Percentiles rank a stretch among this genome's conserved stretches.
These are phyloP conservation scores for Stygiomarasmius scandens DNA, from an alignment of 1,284 basidiomycete genomes.

Conservation along the genomic window DNA sequence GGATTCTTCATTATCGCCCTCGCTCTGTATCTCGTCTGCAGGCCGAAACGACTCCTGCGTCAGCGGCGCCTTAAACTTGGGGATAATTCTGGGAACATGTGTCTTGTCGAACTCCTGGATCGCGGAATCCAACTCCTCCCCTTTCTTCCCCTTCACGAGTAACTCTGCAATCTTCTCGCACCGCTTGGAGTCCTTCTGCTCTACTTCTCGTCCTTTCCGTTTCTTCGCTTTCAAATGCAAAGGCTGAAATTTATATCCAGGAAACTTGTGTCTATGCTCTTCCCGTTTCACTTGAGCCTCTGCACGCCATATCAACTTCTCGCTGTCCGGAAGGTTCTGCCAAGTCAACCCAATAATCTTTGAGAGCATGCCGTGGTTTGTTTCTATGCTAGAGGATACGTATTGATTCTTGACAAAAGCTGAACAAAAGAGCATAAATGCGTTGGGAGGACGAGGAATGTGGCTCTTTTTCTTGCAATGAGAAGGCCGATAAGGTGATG, in stretches of 20 bases:
- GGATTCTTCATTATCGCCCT: too few species aligned
- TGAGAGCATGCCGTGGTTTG: slow-evolving; percentile 77
- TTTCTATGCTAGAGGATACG: slow-evolving; percentile 76
- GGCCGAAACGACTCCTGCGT: slow-evolving; percentile 58
- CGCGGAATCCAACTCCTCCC: slow-evolving; percentile 65
- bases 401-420: slow-evolving; percentile 76
- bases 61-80: slow-evolving; percentile 71
- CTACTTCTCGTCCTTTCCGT: slow-evolving; percentile 46
- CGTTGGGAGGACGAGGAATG: slow-evolving; percentile 85
- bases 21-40: neutral
- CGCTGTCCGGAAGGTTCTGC: slow-evolving; percentile 69
- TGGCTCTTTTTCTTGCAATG: slow-evolving; percentile 71
- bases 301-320: slow-evolving; percentile 71
- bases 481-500: slow-evolving; percentile 33
- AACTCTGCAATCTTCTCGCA: slow-evolving; percentile 80
- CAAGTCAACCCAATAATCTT: slow-evolving; percentile 76
- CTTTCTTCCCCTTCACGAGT: slow-evolving; percentile 73
- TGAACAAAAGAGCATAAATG: slow-evolving; percentile 88
- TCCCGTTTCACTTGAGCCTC: slow-evolving; percentile 66
- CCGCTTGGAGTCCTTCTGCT: slow-evolving; percentile 68
- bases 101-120: slow-evolving; percentile 74
- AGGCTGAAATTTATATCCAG: slow-evolving; percentile 72
- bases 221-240: slow-evolving; percentile 49
- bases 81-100: slow-evolving; percentile 65
- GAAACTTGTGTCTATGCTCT: slow-evolving; percentile 70